Percentiles rank a stretch among this genome's conserved stretches.
These are phyloP conservation scores for Venturia aucupariae DNA, from an alignment of 2,329 filamentous ascomycete species.

Conservation along the genomic window DNA sequence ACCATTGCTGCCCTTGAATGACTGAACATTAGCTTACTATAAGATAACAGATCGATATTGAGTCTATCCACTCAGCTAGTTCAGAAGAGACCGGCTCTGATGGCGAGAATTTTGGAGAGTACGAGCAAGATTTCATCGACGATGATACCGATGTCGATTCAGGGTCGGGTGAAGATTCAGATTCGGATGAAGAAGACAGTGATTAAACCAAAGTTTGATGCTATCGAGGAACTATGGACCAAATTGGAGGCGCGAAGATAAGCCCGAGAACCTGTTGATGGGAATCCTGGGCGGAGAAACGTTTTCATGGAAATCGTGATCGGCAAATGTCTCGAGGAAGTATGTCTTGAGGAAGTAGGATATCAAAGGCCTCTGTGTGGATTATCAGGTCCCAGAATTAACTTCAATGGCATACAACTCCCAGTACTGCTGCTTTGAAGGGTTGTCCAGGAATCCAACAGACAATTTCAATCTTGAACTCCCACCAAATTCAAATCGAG, in stretches of 20 bases:
- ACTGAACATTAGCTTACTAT: background rate
- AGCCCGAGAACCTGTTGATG: background rate
- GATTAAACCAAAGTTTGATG: background rate
- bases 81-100: background rate
- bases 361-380: no score
- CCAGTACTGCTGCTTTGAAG: no score
- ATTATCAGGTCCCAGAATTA: no score
- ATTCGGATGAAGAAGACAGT: background rate
- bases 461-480: background rate
- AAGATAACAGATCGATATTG: background rate
- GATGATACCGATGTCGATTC: background rate
- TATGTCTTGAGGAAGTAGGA: no score
- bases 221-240: background rate
- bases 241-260: background rate
- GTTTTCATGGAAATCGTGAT: background rate
- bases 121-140: background rate
- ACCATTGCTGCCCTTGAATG: background rate
- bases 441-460: background rate
- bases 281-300: background rate
- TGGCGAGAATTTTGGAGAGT: background rate
- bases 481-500: background rate
- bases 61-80: background rate
- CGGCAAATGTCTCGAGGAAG: no score
- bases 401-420: no score
- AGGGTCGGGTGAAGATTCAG: background rate